Evolutionary conservation across 1,284 basidiomycete genomes (phyloP), one percentile per base, ranked within the genome.

Genomic region (Sporisorium graminicola): DNA sequence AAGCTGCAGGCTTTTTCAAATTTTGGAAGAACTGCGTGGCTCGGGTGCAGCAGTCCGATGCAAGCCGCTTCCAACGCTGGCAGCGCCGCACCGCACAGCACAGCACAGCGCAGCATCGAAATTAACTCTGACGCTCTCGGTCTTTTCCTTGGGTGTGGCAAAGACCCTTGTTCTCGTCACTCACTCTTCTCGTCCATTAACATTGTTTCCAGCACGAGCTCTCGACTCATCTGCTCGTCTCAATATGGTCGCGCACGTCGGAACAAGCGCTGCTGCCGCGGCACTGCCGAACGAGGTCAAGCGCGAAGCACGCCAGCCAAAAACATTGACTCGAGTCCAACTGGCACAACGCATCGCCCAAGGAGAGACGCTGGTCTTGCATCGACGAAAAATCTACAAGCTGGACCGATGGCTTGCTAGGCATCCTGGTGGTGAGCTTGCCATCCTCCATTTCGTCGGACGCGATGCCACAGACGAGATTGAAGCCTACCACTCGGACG

Each of bases 391-490:
- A 68, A 91, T 98, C 73, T 91, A 98, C 77, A 91, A 91, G 73
- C 90, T 97, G n/a, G 90, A 94, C 24, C 88, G 89, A 14, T 87
- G 96, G 97, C 90, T 96, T 22, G 86, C 89, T 4, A 88, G 89
- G 3, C 97, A 99, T 85, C 96, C 96, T 0, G 97, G 96, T 47
- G 95, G 96, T 59, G 87, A 90, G 14, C 91, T 98, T 53, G 90
- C 95, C 20, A 91, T 99, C 70, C 90, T 97, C 29, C 97, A 99
- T 87, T 98, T 96, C 83, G 91, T 98, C 33, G 97, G 97, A 3
- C 90, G 96, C 56, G 95, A 99, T 85, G 96, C 95, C 0, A 91
- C 92, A 3, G 93, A 97, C 87, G 96, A 99, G 86, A 93, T 98
- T 51, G 90, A 94, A 74, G 96, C 94, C 13, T 98, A 94, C 87